Percentiles rank a stretch among this genome's conserved stretches.
phyloP scores from a whole-genome alignment of 768 basidiomycete genomes.

The Trametes sanguinea region DNA sequence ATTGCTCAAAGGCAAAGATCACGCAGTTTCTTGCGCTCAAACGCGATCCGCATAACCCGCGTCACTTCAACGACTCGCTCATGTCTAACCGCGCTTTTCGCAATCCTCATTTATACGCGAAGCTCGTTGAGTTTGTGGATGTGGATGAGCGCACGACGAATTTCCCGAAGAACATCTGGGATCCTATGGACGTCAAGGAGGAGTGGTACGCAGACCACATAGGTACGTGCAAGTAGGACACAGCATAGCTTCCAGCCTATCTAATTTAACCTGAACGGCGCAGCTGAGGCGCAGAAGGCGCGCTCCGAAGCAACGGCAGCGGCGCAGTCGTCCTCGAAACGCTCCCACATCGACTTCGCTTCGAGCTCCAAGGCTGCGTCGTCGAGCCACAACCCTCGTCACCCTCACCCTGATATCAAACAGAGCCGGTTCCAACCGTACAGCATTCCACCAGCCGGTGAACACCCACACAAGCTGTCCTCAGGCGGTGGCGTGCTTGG shows the following conservation, averaged over 20 bases:
- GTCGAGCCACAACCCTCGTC: neutral
- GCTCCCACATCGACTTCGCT: constrained; percentile 47
- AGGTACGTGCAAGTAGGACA: constrained; percentile 51
- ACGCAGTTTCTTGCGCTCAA: constrained; percentile 77
- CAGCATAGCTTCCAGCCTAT: neutral
- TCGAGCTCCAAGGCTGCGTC: constrained; percentile 21
- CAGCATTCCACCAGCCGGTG: neutral
- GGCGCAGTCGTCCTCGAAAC: constrained; percentile 40
- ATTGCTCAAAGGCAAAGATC: constrained; percentile 68
- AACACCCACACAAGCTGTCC: neutral
- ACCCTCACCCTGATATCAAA: neutral
- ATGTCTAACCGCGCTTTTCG: constrained; percentile 92
- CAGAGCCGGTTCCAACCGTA: constrained; percentile 7
- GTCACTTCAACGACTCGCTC: constrained; percentile 95
- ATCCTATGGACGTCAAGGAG: constrained; percentile 58
- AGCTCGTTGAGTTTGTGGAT: constrained; percentile 92
- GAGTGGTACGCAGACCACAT: constrained; percentile 81
- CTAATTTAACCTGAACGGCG: no score
- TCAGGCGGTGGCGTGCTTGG: constrained; percentile 18
- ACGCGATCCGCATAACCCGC: constrained; percentile 56
- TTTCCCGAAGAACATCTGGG: constrained; percentile 75
- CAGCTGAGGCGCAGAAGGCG: constrained; percentile 44
- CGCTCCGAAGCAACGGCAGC: constrained; percentile 44
- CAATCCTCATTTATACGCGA: constrained; percentile 95
- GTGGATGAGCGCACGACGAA: constrained; percentile 88